A percentile compares a stretch with the other conserved stretches of the same genome.
phyloP scores from a whole-genome alignment of 768 basidiomycete species.

The Russula emetica region DNA sequence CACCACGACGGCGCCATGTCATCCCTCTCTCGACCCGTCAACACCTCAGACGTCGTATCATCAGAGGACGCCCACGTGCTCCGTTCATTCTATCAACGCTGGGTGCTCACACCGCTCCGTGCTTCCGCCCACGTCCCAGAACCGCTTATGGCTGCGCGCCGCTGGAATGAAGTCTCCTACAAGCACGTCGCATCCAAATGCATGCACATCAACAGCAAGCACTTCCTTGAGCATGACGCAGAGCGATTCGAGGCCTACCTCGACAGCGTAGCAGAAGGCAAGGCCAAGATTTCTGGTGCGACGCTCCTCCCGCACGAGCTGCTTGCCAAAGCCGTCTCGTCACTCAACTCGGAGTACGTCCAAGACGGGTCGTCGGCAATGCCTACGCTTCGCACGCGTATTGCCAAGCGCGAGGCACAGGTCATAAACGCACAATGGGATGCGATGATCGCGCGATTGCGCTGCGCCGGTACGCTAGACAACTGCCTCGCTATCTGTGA shows the following conservation, averaged over 20 bases:
- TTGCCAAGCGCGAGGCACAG: slow-evolving; percentile 38
- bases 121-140: slow-evolving; percentile 46
- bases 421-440: slow-evolving; percentile 67
- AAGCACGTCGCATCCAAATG: slow-evolving; percentile 54
- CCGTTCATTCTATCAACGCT: slow-evolving; percentile 55
- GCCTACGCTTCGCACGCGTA: slow-evolving; percentile 31
- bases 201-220: slow-evolving; percentile 54
- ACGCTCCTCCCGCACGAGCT: slow-evolving; percentile 64
- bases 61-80: slow-evolving; percentile 36
- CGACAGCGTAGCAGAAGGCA: slow-evolving; percentile 50
- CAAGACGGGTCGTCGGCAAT: slow-evolving; percentile 23
- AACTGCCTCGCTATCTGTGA: slow-evolving; percentile 68
- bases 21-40: slow-evolving; percentile 20
- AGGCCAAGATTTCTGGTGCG: slow-evolving; percentile 57
- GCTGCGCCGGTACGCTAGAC: slow-evolving; percentile 52
- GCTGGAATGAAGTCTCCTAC: slow-evolving; percentile 57
- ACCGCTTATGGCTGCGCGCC: slow-evolving; percentile 55
- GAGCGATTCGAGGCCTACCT: slow-evolving; percentile 58
- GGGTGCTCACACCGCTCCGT: slow-evolving; percentile 57
- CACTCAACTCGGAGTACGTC: background rate
- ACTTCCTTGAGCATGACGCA: slow-evolving; percentile 56
- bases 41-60: slow-evolving; percentile 35
- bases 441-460: slow-evolving; percentile 49
- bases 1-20: slow-evolving; percentile 36
- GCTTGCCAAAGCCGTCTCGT: slow-evolving; percentile 38